Conservation (phyloP, 2,329 filamentous ascomycete species). For the Penicillium sclerotigenum region DNA sequence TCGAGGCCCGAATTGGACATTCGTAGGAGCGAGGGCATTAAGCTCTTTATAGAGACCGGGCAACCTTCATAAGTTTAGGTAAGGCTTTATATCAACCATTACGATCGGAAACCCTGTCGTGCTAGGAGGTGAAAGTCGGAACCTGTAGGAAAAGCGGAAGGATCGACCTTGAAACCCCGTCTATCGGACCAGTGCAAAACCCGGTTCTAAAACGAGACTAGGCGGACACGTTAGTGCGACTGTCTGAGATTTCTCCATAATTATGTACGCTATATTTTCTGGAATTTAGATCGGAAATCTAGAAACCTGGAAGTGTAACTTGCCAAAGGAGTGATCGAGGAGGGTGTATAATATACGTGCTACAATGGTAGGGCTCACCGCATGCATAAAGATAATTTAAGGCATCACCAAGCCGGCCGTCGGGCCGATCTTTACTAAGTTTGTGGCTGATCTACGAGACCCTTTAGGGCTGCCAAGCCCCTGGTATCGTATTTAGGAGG, state of each 20-base stretch:
- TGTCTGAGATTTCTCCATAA: neutral
- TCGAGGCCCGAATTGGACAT: neutral
- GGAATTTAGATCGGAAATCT: neutral
- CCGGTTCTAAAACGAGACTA: slow-evolving; percentile 10
- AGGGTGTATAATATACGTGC: neutral
- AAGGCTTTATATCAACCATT: neutral
- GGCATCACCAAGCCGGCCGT: slow-evolving; percentile 11
- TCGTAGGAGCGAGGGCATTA: neutral
- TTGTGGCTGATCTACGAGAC: slow-evolving; percentile 23
- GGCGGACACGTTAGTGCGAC: slow-evolving; percentile 3
- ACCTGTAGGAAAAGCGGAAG: neutral
- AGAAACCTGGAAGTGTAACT: neutral
- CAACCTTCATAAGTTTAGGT: neutral
- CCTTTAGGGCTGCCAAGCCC: slow-evolving; percentile 17
- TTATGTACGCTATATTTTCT: neutral
- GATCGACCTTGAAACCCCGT: slow-evolving; percentile 5
- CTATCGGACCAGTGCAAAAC: slow-evolving; percentile 14
- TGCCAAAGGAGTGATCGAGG: neutral
- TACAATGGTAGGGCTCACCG: slow-evolving; percentile 1
- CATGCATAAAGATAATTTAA: slow-evolving; percentile 13
- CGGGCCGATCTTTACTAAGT: slow-evolving; percentile 20
- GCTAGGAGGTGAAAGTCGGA: neutral
- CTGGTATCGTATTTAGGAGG: slow-evolving; percentile 13
- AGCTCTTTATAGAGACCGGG: neutral
- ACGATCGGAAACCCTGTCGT: neutral